A percentile compares a stretch with the other conserved stretches of the same genome.
These are phyloP conservation scores for Aurantiochytrium sp. DNA, from an alignment of 108 stramenopile genomes.

Conservation along the genomic window DNA sequence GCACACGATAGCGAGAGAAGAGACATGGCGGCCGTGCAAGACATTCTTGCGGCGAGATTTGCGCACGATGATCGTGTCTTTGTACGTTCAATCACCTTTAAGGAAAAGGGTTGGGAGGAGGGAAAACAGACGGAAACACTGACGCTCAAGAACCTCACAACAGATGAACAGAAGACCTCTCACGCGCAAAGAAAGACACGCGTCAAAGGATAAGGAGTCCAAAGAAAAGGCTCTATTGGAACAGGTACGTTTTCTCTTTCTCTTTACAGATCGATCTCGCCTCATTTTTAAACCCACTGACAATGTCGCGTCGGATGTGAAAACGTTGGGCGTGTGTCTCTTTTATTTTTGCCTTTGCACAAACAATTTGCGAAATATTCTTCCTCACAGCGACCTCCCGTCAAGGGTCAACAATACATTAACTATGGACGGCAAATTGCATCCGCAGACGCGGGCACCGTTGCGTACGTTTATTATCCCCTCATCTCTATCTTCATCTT, in stretches of 20 bases:
- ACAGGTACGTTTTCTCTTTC: neutral
- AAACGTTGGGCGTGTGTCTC: too few species aligned
- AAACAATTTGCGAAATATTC: too few species aligned
- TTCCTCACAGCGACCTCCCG: neutral
- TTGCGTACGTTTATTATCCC: neutral
- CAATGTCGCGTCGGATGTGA: neutral
- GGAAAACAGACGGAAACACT: too few species aligned
- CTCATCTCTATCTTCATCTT: too few species aligned
- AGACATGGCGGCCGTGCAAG: neutral
- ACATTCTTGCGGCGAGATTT: neutral
- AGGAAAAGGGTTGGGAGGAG: neutral
- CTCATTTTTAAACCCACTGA: neutral
- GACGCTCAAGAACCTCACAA: neutral
- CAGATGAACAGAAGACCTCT: neutral
- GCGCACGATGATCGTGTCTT: neutral
- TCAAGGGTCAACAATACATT: neutral
- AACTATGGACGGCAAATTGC: neutral
- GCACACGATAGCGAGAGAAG: too few species aligned
- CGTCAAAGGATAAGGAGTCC: constrained; percentile 1
- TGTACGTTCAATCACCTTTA: neutral
- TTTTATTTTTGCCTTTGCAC: too few species aligned
- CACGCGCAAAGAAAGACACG: neutral
- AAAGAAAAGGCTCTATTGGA: neutral
- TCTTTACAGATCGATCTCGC: neutral
- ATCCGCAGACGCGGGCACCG: neutral